phyloP scores from a whole-genome alignment of 768 basidiomycete genomes.

The Trametes elegans region DNA sequence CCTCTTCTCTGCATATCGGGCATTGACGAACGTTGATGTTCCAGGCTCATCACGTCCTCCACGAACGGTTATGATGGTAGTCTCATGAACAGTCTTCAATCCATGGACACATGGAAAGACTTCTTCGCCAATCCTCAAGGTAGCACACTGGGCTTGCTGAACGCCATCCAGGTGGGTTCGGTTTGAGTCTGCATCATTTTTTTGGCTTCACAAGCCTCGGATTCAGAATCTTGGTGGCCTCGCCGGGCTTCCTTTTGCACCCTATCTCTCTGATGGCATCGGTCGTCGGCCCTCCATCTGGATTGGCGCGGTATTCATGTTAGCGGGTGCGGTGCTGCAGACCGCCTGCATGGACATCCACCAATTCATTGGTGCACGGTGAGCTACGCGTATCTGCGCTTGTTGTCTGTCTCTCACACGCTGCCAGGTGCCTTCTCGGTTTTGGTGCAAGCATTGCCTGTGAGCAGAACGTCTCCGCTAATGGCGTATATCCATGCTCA shows the following conservation, averaged over 20 bases:
- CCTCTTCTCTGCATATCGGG: not conserved
- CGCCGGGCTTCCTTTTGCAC: slow-evolving; percentile 67
- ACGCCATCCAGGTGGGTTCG: slow-evolving; percentile 62
- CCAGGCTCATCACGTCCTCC: slow-evolving; percentile 70
- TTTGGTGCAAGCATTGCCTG: slow-evolving; percentile 74
- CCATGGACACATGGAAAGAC: slow-evolving; percentile 56
- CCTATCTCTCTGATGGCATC: slow-evolving; percentile 68
- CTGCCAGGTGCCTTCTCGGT: slow-evolving; percentile 60
- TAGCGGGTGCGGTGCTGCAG: slow-evolving; percentile 63
- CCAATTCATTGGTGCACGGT: slow-evolving; percentile 83
- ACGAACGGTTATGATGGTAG: slow-evolving; percentile 76
- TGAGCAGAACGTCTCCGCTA: slow-evolving; percentile 24
- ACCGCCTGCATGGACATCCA: slow-evolving; percentile 67
- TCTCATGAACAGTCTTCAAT: slow-evolving; percentile 81
- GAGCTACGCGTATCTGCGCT: slow-evolving; percentile 18
- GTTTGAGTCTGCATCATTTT: not conserved
- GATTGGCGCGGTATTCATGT: slow-evolving; percentile 71
- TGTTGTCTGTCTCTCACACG: slow-evolving; percentile 1
- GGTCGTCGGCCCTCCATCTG: slow-evolving; percentile 70
- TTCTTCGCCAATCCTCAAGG: slow-evolving; percentile 59
- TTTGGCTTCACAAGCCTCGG: too few species aligned
- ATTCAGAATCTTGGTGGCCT: slow-evolving; percentile 72
- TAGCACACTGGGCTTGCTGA: slow-evolving; percentile 62
- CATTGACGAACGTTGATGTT: not conserved
- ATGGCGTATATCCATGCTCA: slow-evolving; percentile 22